Percentiles rank a stretch among this genome's conserved stretches.
phyloP scores from a whole-genome alignment of 805 yeast genomes.

The Alloascoidea hylecoeti region DNA sequence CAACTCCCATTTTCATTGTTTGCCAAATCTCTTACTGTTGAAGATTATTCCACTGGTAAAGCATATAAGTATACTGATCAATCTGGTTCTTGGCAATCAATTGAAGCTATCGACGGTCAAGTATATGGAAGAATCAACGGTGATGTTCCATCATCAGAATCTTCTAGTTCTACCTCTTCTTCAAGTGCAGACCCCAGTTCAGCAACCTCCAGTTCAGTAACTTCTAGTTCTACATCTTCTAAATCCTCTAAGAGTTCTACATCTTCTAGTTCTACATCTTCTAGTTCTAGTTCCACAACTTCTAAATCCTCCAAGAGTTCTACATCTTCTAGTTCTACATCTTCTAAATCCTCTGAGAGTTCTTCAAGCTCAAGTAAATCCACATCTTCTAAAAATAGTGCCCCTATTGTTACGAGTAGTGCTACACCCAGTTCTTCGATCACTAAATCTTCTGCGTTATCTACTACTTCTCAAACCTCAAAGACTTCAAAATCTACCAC shows the following conservation, averaged over 20 bases:
- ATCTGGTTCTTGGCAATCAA: slow-evolving; percentile 24
- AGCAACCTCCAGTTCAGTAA: background rate
- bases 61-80: slow-evolving; percentile 25
- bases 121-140: slow-evolving; percentile 55
- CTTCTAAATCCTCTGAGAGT: background rate
- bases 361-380: background rate
- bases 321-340: background rate
- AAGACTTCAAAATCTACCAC: too few species aligned
- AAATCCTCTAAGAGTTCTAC: background rate
- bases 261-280: background rate
- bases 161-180: too few species aligned
- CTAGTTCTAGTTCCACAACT: background rate
- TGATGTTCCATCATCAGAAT: too few species aligned
- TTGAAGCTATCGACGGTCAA: slow-evolving; percentile 24
- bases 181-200: too few species aligned
- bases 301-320: too few species aligned
- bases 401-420: background rate
- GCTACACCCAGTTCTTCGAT: background rate
- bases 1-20: slow-evolving; percentile 54
- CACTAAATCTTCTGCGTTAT: too few species aligned
- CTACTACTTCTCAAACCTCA: too few species aligned
- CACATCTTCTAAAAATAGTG: background rate
- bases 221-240: background rate
- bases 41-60: slow-evolving; percentile 36
- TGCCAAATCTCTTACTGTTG: slow-evolving; percentile 43